Conservation (phyloP, 2,329 filamentous ascomycete species). For the Scedosporium dehoogii region DNA sequence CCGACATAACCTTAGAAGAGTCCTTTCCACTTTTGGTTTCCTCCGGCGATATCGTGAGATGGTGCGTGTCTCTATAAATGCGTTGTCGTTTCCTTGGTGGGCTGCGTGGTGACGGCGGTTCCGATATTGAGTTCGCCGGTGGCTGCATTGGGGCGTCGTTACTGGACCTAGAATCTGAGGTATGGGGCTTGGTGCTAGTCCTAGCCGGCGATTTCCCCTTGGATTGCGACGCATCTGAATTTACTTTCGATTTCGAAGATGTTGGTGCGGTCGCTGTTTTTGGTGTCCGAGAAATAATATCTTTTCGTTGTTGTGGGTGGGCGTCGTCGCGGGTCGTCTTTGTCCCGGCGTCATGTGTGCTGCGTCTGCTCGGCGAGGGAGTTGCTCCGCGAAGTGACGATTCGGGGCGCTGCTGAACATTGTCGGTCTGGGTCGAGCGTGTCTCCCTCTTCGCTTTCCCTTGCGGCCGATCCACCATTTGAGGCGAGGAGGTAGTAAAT, state of each 20-base stretch:
- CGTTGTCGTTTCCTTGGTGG: neutral
- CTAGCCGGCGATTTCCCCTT: neutral
- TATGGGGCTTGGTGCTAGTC: neutral
- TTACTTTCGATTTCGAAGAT: neutral
- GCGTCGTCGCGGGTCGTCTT: neutral
- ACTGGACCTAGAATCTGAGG: neutral
- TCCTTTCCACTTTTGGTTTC: neutral
- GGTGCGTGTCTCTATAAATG: neutral
- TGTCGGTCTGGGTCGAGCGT: neutral
- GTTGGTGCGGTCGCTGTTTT: neutral
- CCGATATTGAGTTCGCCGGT: neutral
- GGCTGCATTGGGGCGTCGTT: neutral
- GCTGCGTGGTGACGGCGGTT: neutral
- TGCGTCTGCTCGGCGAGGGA: neutral
- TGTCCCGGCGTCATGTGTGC: neutral
- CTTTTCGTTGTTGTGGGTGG: neutral
- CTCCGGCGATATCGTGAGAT: neutral
- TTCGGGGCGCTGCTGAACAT: neutral
- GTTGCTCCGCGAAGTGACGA: neutral
- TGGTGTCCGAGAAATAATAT: neutral
- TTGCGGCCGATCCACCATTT: neutral
- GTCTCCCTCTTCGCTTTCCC: neutral
- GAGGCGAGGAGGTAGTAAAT: neutral
- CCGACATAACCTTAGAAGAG: neutral
- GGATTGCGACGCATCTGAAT: neutral